phyloP scores from a whole-genome alignment of 306 rosid species.

The Prosopis cineraria region DNA sequence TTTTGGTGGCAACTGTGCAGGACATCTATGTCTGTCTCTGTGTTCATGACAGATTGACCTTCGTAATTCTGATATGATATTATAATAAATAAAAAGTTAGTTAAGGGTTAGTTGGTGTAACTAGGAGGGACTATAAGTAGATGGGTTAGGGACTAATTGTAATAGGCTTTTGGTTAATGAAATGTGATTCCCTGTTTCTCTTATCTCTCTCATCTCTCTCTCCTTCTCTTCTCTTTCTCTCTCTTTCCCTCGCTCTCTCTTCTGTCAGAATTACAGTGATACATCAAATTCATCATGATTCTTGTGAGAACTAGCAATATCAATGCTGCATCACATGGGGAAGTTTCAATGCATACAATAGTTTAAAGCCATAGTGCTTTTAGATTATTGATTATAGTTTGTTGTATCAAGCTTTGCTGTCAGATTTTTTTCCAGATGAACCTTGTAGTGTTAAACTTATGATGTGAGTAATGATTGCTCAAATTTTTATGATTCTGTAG shows the following conservation, averaged over 20 bases:
- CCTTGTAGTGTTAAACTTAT: neutral
- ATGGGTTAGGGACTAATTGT: no score
- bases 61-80: no score
- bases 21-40: neutral
- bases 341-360: no score
- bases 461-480: neutral
- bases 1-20: neutral
- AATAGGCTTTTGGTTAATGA: no score
- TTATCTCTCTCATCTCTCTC: no score
- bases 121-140: no score
- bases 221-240: no score
- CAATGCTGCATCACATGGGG: neutral
- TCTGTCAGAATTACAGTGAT: no score
- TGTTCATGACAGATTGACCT: neutral
- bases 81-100: no score
- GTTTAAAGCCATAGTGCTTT: neutral
- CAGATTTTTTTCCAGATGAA: neutral
- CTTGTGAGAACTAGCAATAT: neutral
- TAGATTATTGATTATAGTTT: slow-evolving; percentile 16
- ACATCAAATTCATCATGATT: neutral
- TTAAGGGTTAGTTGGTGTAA: no score
- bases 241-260: no score
- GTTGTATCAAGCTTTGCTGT: neutral
- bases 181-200: no score
- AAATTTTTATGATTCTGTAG: neutral